phyloP scores from a whole-genome alignment of 2,329 filamentous ascomycete genomes.

The Fusarium sp. region DNA sequence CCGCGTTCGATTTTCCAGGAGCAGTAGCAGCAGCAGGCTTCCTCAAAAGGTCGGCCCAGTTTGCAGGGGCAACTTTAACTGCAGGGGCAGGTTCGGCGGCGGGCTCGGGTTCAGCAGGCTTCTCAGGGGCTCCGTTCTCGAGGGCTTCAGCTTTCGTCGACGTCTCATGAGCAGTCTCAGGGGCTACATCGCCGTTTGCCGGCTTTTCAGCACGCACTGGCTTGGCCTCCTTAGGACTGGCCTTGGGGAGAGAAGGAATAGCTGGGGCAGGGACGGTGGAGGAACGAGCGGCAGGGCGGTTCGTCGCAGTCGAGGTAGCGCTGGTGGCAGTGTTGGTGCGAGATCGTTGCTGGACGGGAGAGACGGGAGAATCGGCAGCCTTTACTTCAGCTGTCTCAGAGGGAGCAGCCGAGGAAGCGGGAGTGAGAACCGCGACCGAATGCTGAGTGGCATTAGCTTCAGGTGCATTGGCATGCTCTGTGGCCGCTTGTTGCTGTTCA shows the following conservation, averaged over 20 bases:
- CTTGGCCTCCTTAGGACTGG: constrained; percentile 46
- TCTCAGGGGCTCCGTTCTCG: constrained; percentile 35
- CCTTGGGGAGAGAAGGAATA: constrained; percentile 60
- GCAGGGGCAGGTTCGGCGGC: constrained; percentile 34
- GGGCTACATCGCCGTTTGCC: constrained; percentile 31
- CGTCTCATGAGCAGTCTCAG: constrained; percentile 25
- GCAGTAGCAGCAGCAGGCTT: constrained; percentile 40
- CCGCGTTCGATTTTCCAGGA: constrained; percentile 22
- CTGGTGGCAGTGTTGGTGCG: constrained; percentile 41
- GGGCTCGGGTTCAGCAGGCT: constrained; percentile 40
- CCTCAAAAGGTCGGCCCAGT: constrained; percentile 55
- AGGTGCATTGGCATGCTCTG: constrained; percentile 41
- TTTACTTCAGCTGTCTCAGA: constrained; percentile 38
- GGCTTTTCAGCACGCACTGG: constrained; percentile 41
- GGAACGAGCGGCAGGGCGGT: constrained; percentile 45
- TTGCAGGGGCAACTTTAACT: constrained; percentile 48
- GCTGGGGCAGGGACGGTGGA: constrained; percentile 56
- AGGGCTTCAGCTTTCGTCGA: constrained; percentile 25
- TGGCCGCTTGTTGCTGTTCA: constrained; percentile 50
- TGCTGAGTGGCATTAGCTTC: constrained; percentile 29
- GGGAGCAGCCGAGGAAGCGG: constrained; percentile 28
- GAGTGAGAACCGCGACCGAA: constrained; percentile 23
- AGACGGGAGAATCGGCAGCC: constrained; percentile 48
- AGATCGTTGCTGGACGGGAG: constrained; percentile 45
- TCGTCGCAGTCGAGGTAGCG: constrained; percentile 41